phyloP scores from a whole-genome alignment of 768 basidiomycete genomes.

The Tricholoma terreum region DNA sequence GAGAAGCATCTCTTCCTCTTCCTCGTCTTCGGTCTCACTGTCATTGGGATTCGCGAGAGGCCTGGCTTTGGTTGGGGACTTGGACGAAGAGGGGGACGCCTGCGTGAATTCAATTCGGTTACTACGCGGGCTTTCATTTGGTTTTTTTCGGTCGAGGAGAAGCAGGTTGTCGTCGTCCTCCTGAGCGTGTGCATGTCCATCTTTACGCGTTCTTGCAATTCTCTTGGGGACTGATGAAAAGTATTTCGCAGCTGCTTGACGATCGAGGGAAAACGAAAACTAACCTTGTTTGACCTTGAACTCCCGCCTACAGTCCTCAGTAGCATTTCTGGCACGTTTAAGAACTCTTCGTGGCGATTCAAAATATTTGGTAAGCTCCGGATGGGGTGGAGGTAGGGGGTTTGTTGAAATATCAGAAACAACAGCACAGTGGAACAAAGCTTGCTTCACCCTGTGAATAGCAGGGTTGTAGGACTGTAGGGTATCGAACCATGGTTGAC shows the following conservation, averaged over 20 bases:
- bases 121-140: slow-evolving; percentile 14
- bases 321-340: slow-evolving; percentile 52
- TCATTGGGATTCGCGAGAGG: slow-evolving; percentile 30
- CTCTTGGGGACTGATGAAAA: slow-evolving; percentile 56
- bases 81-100: slow-evolving; percentile 13
- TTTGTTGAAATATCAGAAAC: slow-evolving; percentile 68
- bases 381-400: slow-evolving; percentile 84
- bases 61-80: slow-evolving; percentile 25
- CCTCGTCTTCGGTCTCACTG: slow-evolving; percentile 54
- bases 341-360: slow-evolving; percentile 68
- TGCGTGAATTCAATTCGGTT: slow-evolving; percentile 15
- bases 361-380: slow-evolving; percentile 81
- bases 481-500: slow-evolving; percentile 73
- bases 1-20: slow-evolving; percentile 30
- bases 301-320: slow-evolving; percentile 57
- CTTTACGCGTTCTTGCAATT: slow-evolving; percentile 52
- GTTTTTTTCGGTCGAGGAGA: slow-evolving; percentile 48
- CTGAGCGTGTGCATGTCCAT: slow-evolving; percentile 56
- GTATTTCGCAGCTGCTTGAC: neutral
- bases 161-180: slow-evolving; percentile 55
- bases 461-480: slow-evolving; percentile 82
- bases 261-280: slow-evolving; percentile 10
- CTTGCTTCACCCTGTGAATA: slow-evolving; percentile 89
- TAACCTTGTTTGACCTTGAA: slow-evolving; percentile 81
- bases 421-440: slow-evolving; percentile 84